These are phyloP conservation scores for Ligustrum vulgare DNA, from an alignment of 257 asterid species.

Conservation along the genomic window DNA sequence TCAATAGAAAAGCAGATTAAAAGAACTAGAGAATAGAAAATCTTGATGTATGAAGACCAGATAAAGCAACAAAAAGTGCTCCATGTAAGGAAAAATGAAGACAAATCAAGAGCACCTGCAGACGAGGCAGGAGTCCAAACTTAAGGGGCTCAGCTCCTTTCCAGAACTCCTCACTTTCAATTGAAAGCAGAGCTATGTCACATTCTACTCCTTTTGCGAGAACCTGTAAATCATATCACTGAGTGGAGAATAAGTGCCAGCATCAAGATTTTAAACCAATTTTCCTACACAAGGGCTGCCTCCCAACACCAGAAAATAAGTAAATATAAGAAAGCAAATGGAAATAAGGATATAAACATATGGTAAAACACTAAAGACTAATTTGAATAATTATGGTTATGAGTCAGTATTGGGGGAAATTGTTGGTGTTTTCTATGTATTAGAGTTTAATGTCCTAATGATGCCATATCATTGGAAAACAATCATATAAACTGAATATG, in stretches of 20 bases:
- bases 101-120: conserved; percentile 57
- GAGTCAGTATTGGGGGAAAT: conserved; percentile 1
- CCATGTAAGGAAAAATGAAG: conserved; percentile 9
- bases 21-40: conserved; percentile 1
- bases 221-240: conserved; percentile 48
- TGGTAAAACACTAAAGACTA: not conserved
- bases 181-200: conserved; percentile 85
- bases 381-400: conserved; percentile 4
- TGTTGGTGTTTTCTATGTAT: not conserved
- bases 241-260: conserved; percentile 22
- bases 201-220: conserved; percentile 90
- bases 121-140: conserved; percentile 70
- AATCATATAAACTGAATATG: conserved; percentile 5
- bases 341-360: not conserved
- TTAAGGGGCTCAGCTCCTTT: conserved; percentile 76
- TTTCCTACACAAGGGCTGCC: not conserved
- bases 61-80: conserved; percentile 9
- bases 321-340: not conserved
- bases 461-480: not conserved
- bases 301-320: not conserved
- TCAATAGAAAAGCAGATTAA: not conserved
- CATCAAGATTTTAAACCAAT: not conserved
- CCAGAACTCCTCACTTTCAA: conserved; percentile 83
- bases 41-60: not conserved
- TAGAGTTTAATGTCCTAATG: conserved; percentile 1